Percentiles rank a stretch among this genome's conserved stretches.
phyloP scores from a whole-genome alignment of 805 yeast species.

The Cephaloascus fragrans region DNA sequence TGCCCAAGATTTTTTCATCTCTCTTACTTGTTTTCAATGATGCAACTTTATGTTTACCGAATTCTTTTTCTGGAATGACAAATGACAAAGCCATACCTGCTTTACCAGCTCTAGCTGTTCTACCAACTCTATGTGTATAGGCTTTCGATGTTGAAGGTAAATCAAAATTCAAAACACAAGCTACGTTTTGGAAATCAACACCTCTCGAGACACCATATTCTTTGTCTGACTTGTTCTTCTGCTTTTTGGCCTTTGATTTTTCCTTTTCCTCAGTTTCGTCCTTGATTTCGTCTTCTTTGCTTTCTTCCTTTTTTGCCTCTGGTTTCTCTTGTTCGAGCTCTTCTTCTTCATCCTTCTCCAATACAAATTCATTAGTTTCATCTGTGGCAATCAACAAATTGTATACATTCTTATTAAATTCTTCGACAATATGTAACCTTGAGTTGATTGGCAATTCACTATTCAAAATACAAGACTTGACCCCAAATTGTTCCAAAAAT shows the following conservation, averaged over 20 bases:
- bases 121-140: constrained; percentile 88
- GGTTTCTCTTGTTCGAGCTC: constrained; percentile 19
- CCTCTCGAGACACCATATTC: constrained; percentile 97
- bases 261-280: constrained; percentile 6
- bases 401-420: constrained; percentile 85
- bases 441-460: constrained; percentile 91
- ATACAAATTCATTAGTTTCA: constrained; percentile 57
- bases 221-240: constrained; percentile 37
- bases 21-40: constrained; percentile 57
- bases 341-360: constrained; percentile 39
- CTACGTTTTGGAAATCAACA: constrained; percentile 91
- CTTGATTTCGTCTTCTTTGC: constrained; percentile 9
- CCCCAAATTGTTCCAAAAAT: constrained; percentile 91
- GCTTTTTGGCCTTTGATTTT: constrained; percentile 14
- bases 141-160: constrained; percentile 83
- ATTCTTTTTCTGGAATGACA: constrained; percentile 73
- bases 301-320: constrained; percentile 9
- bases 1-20: constrained; percentile 77
- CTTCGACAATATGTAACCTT: constrained; percentile 89
- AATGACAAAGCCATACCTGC: constrained; percentile 92
- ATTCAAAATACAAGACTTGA: constrained; percentile 78
- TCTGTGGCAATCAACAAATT: constrained; percentile 89
- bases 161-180: constrained; percentile 94
- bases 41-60: constrained; percentile 85
- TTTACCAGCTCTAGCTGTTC: constrained; percentile 97